phyloP scores from a whole-genome alignment of 1,284 basidiomycete species.

The Exsudoporus floridanus region DNA sequence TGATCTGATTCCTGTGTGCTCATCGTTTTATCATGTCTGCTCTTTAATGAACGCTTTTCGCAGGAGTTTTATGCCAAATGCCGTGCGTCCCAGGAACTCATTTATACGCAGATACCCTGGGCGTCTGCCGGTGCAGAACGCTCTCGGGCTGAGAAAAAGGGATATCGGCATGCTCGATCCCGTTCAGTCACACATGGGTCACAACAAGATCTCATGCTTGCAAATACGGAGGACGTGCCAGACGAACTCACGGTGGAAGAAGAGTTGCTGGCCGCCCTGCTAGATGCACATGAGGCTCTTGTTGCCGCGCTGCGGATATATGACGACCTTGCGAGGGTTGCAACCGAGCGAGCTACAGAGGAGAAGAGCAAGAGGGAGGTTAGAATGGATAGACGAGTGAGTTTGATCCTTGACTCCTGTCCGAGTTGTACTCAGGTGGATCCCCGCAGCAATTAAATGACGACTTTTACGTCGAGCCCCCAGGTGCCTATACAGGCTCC shows the following conservation, averaged over 20 bases:
- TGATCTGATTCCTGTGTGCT: constrained; percentile 61
- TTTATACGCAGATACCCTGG: constrained; percentile 77
- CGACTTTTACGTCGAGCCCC: constrained; percentile 20
- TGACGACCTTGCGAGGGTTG: constrained; percentile 68
- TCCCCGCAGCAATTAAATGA: constrained; percentile 30
- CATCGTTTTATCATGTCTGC: background rate
- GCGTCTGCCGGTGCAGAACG: constrained; percentile 72
- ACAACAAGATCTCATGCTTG: constrained; percentile 19
- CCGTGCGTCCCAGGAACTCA: constrained; percentile 68
- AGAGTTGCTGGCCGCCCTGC: constrained; percentile 59
- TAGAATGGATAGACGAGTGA: constrained; percentile 55
- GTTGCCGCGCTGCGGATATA: constrained; percentile 48
- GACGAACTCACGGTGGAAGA: constrained; percentile 57
- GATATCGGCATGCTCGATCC: constrained; percentile 12
- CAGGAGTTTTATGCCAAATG: constrained; percentile 77
- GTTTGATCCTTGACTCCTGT: constrained; percentile 24
- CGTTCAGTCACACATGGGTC: constrained; percentile 26
- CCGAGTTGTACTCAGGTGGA: background rate
- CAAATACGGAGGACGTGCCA: constrained; percentile 36
- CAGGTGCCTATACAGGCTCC: constrained; percentile 17
- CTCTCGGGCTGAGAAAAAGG: constrained; percentile 41
- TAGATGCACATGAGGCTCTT: constrained; percentile 63
- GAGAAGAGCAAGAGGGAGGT: constrained; percentile 60
- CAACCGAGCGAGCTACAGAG: constrained; percentile 58
- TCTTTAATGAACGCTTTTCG: background rate